Percentiles rank a stretch among this genome's conserved stretches.
Conservation (phyloP, 495 filamentous ascomycete genomes). For the Articulospora tetracladia region DNA sequence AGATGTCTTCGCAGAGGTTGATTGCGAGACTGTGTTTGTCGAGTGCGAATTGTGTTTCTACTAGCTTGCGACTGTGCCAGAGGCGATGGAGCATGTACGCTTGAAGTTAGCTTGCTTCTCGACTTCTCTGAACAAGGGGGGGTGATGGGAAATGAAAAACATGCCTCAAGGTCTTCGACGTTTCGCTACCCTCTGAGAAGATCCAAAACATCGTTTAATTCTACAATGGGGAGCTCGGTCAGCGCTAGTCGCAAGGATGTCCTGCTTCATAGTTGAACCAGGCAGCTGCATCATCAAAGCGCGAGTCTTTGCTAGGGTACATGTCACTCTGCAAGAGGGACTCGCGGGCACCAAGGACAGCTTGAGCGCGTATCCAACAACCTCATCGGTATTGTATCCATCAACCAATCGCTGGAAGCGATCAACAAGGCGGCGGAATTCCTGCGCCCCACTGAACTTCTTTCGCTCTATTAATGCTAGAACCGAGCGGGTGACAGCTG, state of each 20-base stretch:
- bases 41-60: conserved; percentile 52
- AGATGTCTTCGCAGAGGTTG: conserved; percentile 55
- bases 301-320: conserved; percentile 35
- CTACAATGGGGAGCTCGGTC: conserved; percentile 44
- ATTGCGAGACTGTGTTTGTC: conserved; percentile 40
- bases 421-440: conserved; percentile 49
- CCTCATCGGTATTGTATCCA: conserved; percentile 42
- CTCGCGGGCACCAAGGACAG: conserved; percentile 50
- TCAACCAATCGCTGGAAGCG: conserved; percentile 52
- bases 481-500: not conserved
- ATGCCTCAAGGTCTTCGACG: conserved; percentile 56
- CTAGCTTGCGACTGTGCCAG: conserved; percentile 54
- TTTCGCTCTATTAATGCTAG: conserved; percentile 28
- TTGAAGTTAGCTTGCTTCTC: not conserved
- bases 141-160: conserved; percentile 1
- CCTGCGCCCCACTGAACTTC: conserved; percentile 47
- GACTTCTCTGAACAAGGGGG: not conserved
- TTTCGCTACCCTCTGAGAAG: conserved; percentile 56
- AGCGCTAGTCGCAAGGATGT: conserved; percentile 47
- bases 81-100: conserved; percentile 51
- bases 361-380: conserved; percentile 49
- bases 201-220: conserved; percentile 49
- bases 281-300: conserved; percentile 48
- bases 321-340: conserved; percentile 21
- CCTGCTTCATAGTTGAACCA: conserved; percentile 45